Evolutionary conservation across 768 basidiomycete species (phyloP), one percentile per base, ranked within the genome.

Genomic region (Dictyophora rubrovolvata): DNA sequence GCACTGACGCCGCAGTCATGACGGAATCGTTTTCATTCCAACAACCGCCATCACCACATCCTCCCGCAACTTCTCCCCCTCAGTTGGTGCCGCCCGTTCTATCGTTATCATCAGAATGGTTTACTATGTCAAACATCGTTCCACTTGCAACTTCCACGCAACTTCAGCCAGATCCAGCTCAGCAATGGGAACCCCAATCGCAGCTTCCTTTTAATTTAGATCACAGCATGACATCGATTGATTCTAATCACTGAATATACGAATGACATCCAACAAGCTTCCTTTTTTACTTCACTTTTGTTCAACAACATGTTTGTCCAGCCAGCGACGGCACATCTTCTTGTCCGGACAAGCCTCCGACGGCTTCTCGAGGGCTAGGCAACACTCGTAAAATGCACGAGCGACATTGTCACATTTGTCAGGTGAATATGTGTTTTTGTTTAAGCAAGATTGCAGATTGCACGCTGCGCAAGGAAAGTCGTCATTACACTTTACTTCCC

Each of bases 401-500:
- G 87, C 65, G 11, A 75, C 66, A 9, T 70, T 65, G 48, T 82
- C 72, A 65, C 87, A 89, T 61, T 77, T 81, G 18, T 86, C 84
- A 0, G 83, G 86, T 1, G 63, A 64, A 65, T 86, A 87, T 0
- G 82, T 85, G 67, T 87, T 78, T 61, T 77, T 81, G 55, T 75
- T 76, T 33, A 88, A 72, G 65, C 87, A 89, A 1, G 71, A 58
- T 48, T 87, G 86, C 2, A 88, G 71, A 20, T 73, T 68, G 65
- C 86, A 88, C 0, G 86, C 86, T 88, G 33, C 12, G 22, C 33
- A 42, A 54, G 18, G 20, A 16, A 36, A 51, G 12, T 16, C 11
- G 28, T 51, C 18, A 51, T 16, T 14, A 14, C 14, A 4, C 14
- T 22, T 16, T 3, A 16, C 14, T 22, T 51, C 4, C 23, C 20